Percentiles rank a stretch among this genome's conserved stretches.
phyloP scores from a whole-genome alignment of 2,329 filamentous ascomycete genomes.

The Calonectria henricotiae region DNA sequence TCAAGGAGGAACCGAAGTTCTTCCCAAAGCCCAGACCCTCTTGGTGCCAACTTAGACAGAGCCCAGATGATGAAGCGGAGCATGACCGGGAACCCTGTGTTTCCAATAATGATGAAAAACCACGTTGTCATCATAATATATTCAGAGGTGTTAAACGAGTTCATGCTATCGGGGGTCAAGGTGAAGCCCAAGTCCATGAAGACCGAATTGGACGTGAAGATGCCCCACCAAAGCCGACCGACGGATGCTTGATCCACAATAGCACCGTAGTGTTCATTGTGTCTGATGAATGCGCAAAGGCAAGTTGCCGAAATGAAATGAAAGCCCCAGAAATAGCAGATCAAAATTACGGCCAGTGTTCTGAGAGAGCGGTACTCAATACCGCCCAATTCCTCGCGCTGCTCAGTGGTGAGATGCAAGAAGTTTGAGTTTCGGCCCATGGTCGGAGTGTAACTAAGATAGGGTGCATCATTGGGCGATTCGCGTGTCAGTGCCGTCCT shows the following conservation, averaged over 20 bases:
- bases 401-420: constrained; percentile 87
- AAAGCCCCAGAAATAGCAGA: constrained; percentile 87
- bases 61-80: constrained; percentile 94
- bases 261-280: constrained; percentile 73
- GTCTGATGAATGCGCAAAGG: constrained; percentile 85
- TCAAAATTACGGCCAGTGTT: constrained; percentile 84
- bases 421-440: constrained; percentile 95
- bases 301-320: constrained; percentile 83
- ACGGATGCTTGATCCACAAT: constrained; percentile 76
- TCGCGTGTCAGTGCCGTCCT: constrained; percentile 71
- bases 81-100: constrained; percentile 96
- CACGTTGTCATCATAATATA: constrained; percentile 84
- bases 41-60: constrained; percentile 77
- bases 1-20: constrained; percentile 93
- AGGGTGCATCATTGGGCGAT: constrained; percentile 79
- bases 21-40: constrained; percentile 83
- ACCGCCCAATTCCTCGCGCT: constrained; percentile 94
- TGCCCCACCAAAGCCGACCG: constrained; percentile 88
- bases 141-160: constrained; percentile 84
- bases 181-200: constrained; percentile 98
- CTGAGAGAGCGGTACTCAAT: constrained; percentile 97
- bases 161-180: constrained; percentile 94
- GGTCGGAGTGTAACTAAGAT: constrained; percentile 94
- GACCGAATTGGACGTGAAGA: constrained; percentile 89
- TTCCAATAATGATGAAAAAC: constrained; percentile 94